These are phyloP conservation scores for Mycena citricolor DNA, from an alignment of 1,284 basidiomycete genomes.

Conservation along the genomic window DNA sequence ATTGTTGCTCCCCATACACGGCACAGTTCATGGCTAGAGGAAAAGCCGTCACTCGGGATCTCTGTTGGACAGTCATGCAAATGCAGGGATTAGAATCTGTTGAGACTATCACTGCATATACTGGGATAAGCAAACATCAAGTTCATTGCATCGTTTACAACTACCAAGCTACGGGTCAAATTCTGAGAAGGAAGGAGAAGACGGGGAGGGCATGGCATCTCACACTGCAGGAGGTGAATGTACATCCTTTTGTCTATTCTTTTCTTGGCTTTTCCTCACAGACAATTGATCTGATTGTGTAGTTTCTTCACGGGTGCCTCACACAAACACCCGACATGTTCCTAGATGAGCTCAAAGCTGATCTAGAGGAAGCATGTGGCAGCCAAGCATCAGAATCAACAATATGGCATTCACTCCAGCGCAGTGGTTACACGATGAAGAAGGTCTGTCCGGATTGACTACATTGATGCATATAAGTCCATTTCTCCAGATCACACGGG, in stretches of 20 bases:
- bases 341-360: constrained; percentile 21
- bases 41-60: constrained; percentile 11
- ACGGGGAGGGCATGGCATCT: constrained; percentile 5
- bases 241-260: not conserved
- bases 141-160: constrained; percentile 1
- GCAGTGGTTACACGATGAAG: constrained; percentile 26
- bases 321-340: constrained; percentile 20
- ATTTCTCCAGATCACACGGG: constrained; percentile 25
- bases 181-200: constrained; percentile 1
- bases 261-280: not conserved
- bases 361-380: constrained; percentile 20
- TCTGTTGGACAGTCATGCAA: constrained; percentile 5
- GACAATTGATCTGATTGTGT: too few relatives aligned
- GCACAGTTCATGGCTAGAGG: constrained; percentile 12
- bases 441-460: constrained; percentile 23
- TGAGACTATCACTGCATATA: not conserved
- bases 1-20: too few relatives aligned
- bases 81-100: not conserved
- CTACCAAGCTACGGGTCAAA: not conserved
- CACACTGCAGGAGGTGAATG: constrained; percentile 1
- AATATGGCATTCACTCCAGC: constrained; percentile 24
- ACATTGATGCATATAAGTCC: not conserved
- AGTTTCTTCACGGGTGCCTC: constrained; percentile 23
- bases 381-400: constrained; percentile 19
- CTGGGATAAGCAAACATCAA: not conserved